A percentile compares a stretch with the other conserved stretches of the same genome.
Evolutionary conservation across 2,329 filamentous ascomycete species (phyloP).

Genomic region (Neodidymelliopsis sp.): DNA sequence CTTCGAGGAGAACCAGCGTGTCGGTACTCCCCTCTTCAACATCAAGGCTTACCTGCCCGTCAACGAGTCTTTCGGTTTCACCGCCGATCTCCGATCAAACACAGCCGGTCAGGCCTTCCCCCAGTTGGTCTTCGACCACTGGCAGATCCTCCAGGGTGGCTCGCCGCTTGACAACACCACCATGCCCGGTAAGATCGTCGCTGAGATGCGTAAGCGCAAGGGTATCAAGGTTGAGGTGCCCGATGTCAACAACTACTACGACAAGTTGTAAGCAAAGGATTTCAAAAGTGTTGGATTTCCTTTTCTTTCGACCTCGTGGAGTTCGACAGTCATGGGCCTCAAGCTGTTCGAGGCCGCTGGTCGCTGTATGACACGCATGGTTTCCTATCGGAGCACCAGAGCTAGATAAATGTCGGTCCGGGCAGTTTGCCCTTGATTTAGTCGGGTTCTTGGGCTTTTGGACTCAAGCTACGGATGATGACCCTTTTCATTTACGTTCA

Average conservation of each 20-base stretch:
- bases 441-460: conserved; percentile 38
- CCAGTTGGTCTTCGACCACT: conserved; percentile 98
- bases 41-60: conserved; percentile 97
- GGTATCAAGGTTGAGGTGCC: conserved; percentile 97
- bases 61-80: conserved; percentile 99
- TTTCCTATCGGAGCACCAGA: conserved; percentile 42
- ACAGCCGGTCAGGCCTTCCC: conserved; percentile 99
- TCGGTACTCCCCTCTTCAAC: conserved; percentile 98
- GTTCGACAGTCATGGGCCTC: conserved; percentile 45
- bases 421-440: conserved; percentile 40
- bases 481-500: conserved; percentile 45
- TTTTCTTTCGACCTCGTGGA: conserved; percentile 45
- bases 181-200: conserved; percentile 84
- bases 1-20: conserved; percentile 97
- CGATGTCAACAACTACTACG: conserved; percentile 96
- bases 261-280: conserved; percentile 84
- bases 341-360: conserved; percentile 46
- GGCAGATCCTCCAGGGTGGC: conserved; percentile 94
- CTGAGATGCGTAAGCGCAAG: conserved; percentile 97
- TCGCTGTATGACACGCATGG: conserved; percentile 44
- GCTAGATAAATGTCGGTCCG: conserved; percentile 49
- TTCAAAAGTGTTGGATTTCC: conserved; percentile 54
- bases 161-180: conserved; percentile 83
- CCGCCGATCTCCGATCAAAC: conserved; percentile 90
- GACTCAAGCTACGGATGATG: conserved; percentile 46